Conservation (phyloP, 352 stramenopile species). For the Blastocystis sp. region DNA sequence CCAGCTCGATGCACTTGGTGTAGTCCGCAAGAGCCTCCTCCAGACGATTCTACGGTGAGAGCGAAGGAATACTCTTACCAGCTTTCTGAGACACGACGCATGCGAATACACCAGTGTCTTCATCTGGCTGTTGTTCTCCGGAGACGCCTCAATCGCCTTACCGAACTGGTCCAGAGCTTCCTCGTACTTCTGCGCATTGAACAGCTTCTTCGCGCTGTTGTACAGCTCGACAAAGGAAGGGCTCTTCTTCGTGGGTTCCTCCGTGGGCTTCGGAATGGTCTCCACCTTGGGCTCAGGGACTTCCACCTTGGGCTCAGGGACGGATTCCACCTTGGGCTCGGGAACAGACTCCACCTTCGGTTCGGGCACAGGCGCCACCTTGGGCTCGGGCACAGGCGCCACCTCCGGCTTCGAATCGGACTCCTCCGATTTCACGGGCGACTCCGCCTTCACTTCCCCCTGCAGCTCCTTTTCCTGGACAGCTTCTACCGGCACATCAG, state of each 20-base stretch:
- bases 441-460: not conserved
- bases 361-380: not conserved
- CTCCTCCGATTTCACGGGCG: not conserved
- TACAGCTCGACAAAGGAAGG: not conserved
- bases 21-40: constrained; percentile 5
- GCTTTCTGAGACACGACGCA: constrained; percentile 45
- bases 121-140: constrained; percentile 31
- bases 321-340: not conserved
- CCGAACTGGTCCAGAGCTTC: constrained; percentile 1
- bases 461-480: not conserved
- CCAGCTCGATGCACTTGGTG: constrained; percentile 50
- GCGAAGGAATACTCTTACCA: not conserved
- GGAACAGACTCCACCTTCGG: not conserved
- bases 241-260: constrained; percentile 5
- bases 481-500: not conserved
- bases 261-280: not conserved
- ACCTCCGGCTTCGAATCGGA: not conserved
- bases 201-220: constrained; percentile 26
- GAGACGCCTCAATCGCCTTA: constrained; percentile 20
- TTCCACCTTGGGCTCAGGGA: not conserved
- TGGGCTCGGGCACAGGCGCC: not conserved
- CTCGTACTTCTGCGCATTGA: constrained; percentile 49
- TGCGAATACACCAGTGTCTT: constrained; percentile 48
- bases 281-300: not conserved
- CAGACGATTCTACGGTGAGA: constrained; percentile 3